Percentiles rank a stretch among this genome's conserved stretches.
These are phyloP conservation scores for Tylopilus orsonianus DNA, from an alignment of 1,284 basidiomycete species.

Conservation along the genomic window DNA sequence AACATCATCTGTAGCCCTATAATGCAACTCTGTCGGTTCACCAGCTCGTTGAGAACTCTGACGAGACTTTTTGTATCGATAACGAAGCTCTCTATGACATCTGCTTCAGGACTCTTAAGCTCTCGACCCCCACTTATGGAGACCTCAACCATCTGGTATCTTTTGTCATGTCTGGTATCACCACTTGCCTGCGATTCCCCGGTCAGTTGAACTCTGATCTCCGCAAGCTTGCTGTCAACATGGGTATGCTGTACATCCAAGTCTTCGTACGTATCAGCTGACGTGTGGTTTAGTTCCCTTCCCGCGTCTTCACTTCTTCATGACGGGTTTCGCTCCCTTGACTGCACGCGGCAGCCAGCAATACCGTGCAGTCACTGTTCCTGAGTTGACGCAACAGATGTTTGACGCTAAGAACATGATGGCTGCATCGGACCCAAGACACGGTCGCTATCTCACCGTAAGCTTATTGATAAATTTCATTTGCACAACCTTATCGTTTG, in stretches of 20 bases:
- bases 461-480: slow-evolving; percentile 22
- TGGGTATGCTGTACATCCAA: slow-evolving; percentile 61
- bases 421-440: slow-evolving; percentile 93
- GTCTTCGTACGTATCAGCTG: not conserved
- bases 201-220: slow-evolving; percentile 99
- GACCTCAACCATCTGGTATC: slow-evolving; percentile 98
- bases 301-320: slow-evolving; percentile 99
- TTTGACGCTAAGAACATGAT: slow-evolving; percentile 99
- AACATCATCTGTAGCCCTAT: slow-evolving; percentile 65
- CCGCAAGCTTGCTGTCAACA: slow-evolving; percentile 97
- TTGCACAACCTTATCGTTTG: slow-evolving; percentile 1
- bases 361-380: slow-evolving; percentile 93
- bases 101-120: slow-evolving; percentile 95
- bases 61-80: slow-evolving; percentile 95
- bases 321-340: slow-evolving; percentile 95
- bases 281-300: slow-evolving; percentile 69
- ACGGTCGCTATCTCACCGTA: slow-evolving; percentile 92
- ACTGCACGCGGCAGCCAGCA: slow-evolving; percentile 92
- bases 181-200: slow-evolving; percentile 96
- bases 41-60: slow-evolving; percentile 95
- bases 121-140: slow-evolving; percentile 91
- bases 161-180: slow-evolving; percentile 97
- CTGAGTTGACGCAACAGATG: slow-evolving; percentile 97
- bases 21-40: slow-evolving; percentile 94
- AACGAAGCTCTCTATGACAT: slow-evolving; percentile 99